Evolutionary conservation across 345 rosid species (phyloP).

Genomic region (Aquilaria sinensis): DNA sequence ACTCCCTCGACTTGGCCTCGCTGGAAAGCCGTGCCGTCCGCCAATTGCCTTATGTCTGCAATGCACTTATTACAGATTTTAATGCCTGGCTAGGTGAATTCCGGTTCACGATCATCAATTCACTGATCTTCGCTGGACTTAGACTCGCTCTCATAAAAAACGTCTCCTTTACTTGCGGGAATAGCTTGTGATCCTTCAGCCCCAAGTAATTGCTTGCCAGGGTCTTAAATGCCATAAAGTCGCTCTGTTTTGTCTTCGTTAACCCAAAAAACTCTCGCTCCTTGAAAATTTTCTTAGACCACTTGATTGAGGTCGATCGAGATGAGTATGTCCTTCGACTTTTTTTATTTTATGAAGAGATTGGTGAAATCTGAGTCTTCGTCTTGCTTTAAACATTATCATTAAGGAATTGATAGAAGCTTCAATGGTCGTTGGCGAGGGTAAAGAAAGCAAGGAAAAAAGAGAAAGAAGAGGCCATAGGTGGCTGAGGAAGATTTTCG

Average conservation of each 20-base stretch:
- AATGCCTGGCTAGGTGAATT: constrained; percentile 92
- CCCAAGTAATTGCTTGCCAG: constrained; percentile 71
- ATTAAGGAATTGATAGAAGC: too few relatives aligned
- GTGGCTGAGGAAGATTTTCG: too few relatives aligned
- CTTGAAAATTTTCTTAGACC: constrained; percentile 64
- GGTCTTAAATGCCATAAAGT: constrained; percentile 72
- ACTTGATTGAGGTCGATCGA: constrained; percentile 58
- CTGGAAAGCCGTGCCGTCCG: constrained; percentile 30
- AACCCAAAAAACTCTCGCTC: constrained; percentile 72
- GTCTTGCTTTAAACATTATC: too few relatives aligned
- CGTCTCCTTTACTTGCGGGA: constrained; percentile 80
- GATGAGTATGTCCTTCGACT: constrained; percentile 51
- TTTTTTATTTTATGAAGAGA: constrained; percentile 61
- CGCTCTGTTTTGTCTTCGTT: constrained; percentile 41
- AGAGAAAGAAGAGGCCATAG: too few relatives aligned
- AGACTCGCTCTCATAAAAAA: constrained; percentile 68
- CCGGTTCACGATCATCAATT: constrained; percentile 86
- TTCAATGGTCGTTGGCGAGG: too few relatives aligned
- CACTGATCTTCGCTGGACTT: constrained; percentile 88
- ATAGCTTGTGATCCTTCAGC: constrained; percentile 82
- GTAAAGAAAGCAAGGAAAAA: too few relatives aligned
- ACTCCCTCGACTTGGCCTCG: constrained; percentile 28
- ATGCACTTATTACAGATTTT: constrained; percentile 70
- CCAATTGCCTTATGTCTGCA: constrained; percentile 69
- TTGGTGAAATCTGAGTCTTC: constrained; percentile 83